Base-by-base conservation (phyloP, 345 rosid genomes). In the Lepidium aucheri region DNA sequence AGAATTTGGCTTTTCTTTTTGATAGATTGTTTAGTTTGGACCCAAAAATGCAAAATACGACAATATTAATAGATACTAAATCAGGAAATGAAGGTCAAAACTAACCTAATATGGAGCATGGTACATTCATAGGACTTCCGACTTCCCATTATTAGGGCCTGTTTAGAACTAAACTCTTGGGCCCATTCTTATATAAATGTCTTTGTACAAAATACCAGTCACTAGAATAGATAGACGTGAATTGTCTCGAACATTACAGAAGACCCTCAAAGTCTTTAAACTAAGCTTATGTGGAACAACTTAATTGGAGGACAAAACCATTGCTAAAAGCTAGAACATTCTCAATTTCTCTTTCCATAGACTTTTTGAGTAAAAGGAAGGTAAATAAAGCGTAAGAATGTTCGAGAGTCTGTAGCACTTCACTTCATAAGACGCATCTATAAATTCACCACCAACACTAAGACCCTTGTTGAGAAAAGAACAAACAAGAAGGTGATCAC, bases 221-320 rank as follows among this genome's bases (percentile, higher is more conserved):
- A n/a, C n/a, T n/a, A n/a, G n/a, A n/a, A n/a, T n/a, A 41, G 38
- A 52, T 22, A 22, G 47, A 58, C 43, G 9, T 18, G 45, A 68
- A 40, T 33, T 56, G 60, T 72, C 67, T 42, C 8, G 80, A 76
- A 61, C 58, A 22, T 28, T 24, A 6, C 18, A 53, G 77, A 75
- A 58, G 41, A 9, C 36, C 5, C 44, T 72, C 38, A 7, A 28
- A 49, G 3, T 38, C 10, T 55, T 22, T 35, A 20, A 24, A 9
- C 2, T 12, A 55, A 17, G 52, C 16, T 16, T 20, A n/a, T 9
- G 60, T 34, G 54, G 82, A 78, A 75, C 59, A 5, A 28, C 32
- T 5, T 15, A 43, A 16, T 4, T 43, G 17, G 47, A 15, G 11
- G 49, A 16, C 49, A 43, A 15, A 42, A 16, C 20, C 0, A 10